Evolutionary conservation across 257 asterid species (phyloP).

Genomic region (Solanum okadae): DNA sequence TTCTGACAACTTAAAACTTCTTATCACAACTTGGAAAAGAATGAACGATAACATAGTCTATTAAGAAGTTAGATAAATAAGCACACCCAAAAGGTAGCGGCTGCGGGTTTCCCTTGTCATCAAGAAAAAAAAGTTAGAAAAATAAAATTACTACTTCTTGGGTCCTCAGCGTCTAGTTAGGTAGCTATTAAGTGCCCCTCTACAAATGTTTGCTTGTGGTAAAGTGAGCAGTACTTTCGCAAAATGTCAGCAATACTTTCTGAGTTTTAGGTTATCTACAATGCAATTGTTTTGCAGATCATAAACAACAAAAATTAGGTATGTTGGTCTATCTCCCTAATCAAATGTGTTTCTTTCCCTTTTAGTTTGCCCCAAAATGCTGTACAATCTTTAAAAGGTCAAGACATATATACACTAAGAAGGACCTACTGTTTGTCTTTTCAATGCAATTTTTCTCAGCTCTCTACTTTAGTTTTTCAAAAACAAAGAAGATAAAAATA

Average conservation of each 20-base stretch:
- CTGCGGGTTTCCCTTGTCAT: neutral
- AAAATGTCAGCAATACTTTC: neutral
- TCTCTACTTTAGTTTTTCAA: neutral
- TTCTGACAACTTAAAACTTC: neutral
- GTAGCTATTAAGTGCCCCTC: neutral
- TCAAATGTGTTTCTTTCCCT: neutral
- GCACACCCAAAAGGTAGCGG: neutral
- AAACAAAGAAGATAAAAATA: neutral
- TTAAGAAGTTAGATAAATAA: neutral
- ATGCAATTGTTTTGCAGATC: neutral
- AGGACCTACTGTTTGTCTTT: neutral
- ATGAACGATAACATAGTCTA: neutral
- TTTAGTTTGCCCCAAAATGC: neutral
- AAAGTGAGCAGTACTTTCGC: neutral
- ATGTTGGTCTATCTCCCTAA: neutral
- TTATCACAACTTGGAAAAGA: neutral
- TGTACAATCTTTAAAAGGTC: neutral
- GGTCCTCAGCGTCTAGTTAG: neutral
- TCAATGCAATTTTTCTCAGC: neutral
- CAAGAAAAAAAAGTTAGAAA: neutral
- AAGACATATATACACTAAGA: neutral
- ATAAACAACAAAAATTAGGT: neutral
- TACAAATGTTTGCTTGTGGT: neutral
- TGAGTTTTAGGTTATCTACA: neutral
- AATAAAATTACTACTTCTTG: neutral